phyloP scores from a whole-genome alignment of 108 stramenopile genomes.

The Schizochytrium sp. region DNA sequence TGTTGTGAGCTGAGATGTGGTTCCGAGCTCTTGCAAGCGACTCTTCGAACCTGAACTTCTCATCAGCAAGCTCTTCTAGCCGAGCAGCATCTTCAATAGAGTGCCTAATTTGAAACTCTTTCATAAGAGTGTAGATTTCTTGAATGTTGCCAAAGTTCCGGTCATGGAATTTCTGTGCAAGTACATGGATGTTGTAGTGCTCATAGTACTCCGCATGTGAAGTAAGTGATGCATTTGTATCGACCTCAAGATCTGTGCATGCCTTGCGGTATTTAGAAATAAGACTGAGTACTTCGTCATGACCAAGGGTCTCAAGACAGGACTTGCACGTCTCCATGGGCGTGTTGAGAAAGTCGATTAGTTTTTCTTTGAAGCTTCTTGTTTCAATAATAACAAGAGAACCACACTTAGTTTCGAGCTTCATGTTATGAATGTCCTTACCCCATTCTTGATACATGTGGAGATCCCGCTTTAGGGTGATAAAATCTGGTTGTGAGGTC shows the following conservation, averaged over 20 bases:
- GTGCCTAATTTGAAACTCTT: slow-evolving; percentile 39
- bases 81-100: slow-evolving; percentile 45
- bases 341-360: not conserved
- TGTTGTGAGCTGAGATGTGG: slow-evolving; percentile 56
- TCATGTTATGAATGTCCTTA: slow-evolving; percentile 53
- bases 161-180: slow-evolving; percentile 49
- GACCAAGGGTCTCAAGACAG: slow-evolving; percentile 36
- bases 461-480: not conserved
- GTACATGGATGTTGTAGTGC: not conserved
- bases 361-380: slow-evolving; percentile 48
- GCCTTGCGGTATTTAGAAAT: slow-evolving; percentile 26
- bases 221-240: slow-evolving; percentile 27
- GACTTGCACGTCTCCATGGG: slow-evolving; percentile 38
- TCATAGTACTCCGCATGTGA: slow-evolving; percentile 32
- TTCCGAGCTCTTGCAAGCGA: slow-evolving; percentile 20
- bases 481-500: not conserved
- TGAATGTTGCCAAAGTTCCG: slow-evolving; percentile 16
- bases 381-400: slow-evolving; percentile 38
- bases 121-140: slow-evolving; percentile 50
- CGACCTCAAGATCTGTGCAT: slow-evolving; percentile 36
- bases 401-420: slow-evolving; percentile 50
- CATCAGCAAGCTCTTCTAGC: slow-evolving; percentile 51
- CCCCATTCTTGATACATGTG: slow-evolving; percentile 58
- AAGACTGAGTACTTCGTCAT: not conserved
- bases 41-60: slow-evolving; percentile 39